Evolutionary conservation across 2,329 filamentous ascomycete genomes (phyloP).

Genomic region (Colletotrichum gloeosporioides): DNA sequence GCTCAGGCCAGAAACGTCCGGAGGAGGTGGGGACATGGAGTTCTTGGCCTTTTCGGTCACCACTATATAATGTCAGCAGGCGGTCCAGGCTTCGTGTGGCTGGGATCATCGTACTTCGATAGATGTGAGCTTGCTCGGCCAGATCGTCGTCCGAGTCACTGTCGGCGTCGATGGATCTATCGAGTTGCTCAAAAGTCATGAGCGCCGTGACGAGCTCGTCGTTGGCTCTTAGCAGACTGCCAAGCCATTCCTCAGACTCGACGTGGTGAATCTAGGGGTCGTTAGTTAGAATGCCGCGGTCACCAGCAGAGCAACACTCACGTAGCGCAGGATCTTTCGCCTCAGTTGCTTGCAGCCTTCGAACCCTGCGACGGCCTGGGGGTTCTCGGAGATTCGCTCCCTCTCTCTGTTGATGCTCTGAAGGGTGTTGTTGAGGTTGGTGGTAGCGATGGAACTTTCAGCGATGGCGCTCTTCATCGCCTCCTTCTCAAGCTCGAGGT

Average conservation of each 20-base stretch:
- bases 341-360: constrained; percentile 87
- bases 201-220: constrained; percentile 93
- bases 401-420: constrained; percentile 90
- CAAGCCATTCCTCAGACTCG: constrained; percentile 90
- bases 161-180: constrained; percentile 81
- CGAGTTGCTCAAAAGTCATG: constrained; percentile 93
- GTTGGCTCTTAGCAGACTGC: constrained; percentile 89
- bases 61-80: constrained; percentile 45
- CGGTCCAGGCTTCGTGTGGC: neutral
- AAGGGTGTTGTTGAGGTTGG: constrained; percentile 84
- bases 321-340: constrained; percentile 84
- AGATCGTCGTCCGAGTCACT: constrained; percentile 73
- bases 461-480: constrained; percentile 89
- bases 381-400: constrained; percentile 86
- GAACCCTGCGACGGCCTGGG: constrained; percentile 76
- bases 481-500: constrained; percentile 85
- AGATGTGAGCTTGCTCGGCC: constrained; percentile 70
- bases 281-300: constrained; percentile 22
- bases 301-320: constrained; percentile 38
- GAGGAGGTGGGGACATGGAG: constrained; percentile 43
- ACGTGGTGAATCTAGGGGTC: constrained; percentile 79
- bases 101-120: constrained; percentile 53
- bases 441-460: constrained; percentile 87
- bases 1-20: constrained; percentile 51
- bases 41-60: constrained; percentile 57